Evolutionary conservation across 2,329 filamentous ascomycete genomes (phyloP), one percentile per base, ranked within the genome.

Genomic region (Diplodia scrobiculata): DNA sequence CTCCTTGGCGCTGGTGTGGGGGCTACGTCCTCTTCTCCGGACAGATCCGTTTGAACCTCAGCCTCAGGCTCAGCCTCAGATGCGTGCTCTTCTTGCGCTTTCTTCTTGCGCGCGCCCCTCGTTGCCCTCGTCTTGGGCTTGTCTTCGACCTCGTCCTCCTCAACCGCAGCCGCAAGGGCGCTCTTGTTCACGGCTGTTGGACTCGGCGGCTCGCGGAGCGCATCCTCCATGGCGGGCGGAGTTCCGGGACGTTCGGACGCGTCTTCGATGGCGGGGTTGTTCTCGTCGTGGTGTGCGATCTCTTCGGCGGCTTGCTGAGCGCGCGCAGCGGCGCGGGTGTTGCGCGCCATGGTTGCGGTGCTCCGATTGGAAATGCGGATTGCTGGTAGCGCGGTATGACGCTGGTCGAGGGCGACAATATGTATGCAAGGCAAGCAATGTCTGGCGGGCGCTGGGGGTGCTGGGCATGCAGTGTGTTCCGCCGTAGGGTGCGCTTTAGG

Each of bases 311-410:
- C 53, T 38, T 66, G 53, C 38, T 66, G 65, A 13, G 65, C 65
- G 50, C 65, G 54, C 47, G 55, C 55, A 32, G 65, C 65, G 55
- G 65, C 65, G 65, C 65, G 65, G 34, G 65, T 66, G 47, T 38
- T 66, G 65, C 65, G 65, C 50, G 65, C 48, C 65, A 66, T 66
- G 1, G 51, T 65, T 21, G 9, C n/a, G n/a, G 9, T 27, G 17
- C 10, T 60, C 41, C 60, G 47, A 53, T 58, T 65, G 41, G 41
- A n/a, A n/a, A n/a, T 25, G 52, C n/a, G 21, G 27, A 21, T 21
- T 41, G 52, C 52, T 50, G 52, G 13, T 45, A 27, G 34, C 27
- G 51, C 19, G 41, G 14, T 27, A 19, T 14, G 27, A n/a, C 38
- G 3, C 36, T 64, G 62, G 36, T 9, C 17, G 11, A 25, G 50